Base-by-base conservation (phyloP, 768 basidiomycete species). In the Trametes elegans region DNA sequence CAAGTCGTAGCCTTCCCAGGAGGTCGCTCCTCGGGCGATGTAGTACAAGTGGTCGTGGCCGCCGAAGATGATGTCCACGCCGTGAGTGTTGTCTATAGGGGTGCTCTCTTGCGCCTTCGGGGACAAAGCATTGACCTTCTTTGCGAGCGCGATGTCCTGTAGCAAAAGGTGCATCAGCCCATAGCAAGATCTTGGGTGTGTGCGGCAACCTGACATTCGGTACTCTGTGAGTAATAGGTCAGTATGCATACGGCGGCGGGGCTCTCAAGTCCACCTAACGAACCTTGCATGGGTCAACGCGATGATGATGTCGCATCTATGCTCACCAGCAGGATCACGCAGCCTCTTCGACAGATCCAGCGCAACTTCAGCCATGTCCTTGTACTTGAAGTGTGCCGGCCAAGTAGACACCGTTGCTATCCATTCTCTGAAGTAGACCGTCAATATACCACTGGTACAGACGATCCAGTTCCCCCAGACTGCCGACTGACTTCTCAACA, bases 21-120 rank as follows among this genome's bases (percentile, higher is more conserved):
- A 66, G 35, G 73, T 76, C 14, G 83, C 79, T 9, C 88, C 90
- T 60, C 77, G 81, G 31, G 85, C 82, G 36, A 81, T 78, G 65
- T 81, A 92, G 71, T 90, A 92, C 3, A 88, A 72, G 59, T 96
- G 93, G 65, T 96, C 93, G 63, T 96, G 93, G 2, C 93, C 93
- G 4, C 93, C 93, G 2, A 95, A 78, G 35, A 95, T 69, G 23
- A 94, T 70, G 64, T 95, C 93, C 2, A 86, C 86, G 6, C 93
- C 93, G 59, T 96, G 92, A 41, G 74, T 66, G 38, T 70, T 67
- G 18, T 71, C 71, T 36, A 87, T 75, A 2, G 79, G 62, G 5
- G 62, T 63, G 3, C 56, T 55, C 28, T 72, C 47, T 64, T 85
- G 85, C 16, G 73, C 75, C 11, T 76, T 71, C 1, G 87, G 82